Base-by-base conservation (phyloP, 345 rosid genomes). In the Camelina laxa region DNA sequence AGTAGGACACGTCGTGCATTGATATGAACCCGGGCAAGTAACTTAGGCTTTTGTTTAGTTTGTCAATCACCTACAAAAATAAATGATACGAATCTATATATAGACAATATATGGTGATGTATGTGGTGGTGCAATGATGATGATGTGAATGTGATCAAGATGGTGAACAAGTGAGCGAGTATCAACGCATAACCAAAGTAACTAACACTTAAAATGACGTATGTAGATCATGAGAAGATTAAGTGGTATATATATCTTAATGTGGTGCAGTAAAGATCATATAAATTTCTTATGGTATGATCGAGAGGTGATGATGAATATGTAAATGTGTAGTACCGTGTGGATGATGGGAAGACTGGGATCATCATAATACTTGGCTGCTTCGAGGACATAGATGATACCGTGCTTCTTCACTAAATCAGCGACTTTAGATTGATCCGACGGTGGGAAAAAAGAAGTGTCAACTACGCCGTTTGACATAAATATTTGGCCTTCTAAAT, bases 301-400 rank as follows among this genome's bases (percentile, higher is more conserved):
- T 73, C 33, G 5, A 27, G 84, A 36, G 88, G 82, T 58, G 87
- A 67, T 39, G 82, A 75, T 84, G 36, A 14, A 60, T 65, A 55
- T 33, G 60, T 27, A 68, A 48, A 67, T 58, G n/a, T 31, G 24
- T 59, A 56, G 38, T 56, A 89, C 96, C 89, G 74, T 49, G 51
- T 48, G 64, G 4, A 78, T 56, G 6, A 73, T 72, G 27, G 61
- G 60, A 76, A 74, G 79, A 60, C 80, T 82, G 36, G 30, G 53
- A 47, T 85, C 86, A 77, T 85, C 87, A 62, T 84, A 87, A 82
- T 91, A 86, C 78, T 90, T 95, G 78, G 88, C 99, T 75, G 84
- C 77, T 80, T 95, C 99, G 54, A 95, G 83, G 71, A 96, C 90
- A 75, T 80, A 95, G 72, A 90, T 80, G 69, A 90, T 81, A 65